Base-by-base conservation (phyloP, 2,329 filamentous ascomycete species). In the Sporothrix dimorphospora region DNA sequence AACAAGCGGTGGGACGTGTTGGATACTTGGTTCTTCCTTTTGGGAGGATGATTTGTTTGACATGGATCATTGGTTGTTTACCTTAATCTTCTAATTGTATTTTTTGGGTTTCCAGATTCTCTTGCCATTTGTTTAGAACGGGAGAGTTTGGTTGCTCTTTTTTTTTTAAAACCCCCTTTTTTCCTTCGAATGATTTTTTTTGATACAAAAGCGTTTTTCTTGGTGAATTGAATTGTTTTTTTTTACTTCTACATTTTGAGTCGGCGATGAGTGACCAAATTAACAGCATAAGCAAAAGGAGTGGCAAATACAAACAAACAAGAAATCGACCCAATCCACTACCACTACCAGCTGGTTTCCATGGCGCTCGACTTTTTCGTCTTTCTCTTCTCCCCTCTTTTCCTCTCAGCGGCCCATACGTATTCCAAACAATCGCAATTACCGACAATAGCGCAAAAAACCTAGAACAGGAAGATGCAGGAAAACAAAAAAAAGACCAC, bases 11-110 rank as follows among this genome's bases (percentile, higher is more conserved):
- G 74, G 75, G 74, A 74, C 24, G 59, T 66, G 55, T 61, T 75
- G 74, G 75, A 71, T 76, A 75, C 71, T 71, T 49, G 16, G 75
- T 73, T 59, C 40, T 75, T 30, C 45, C 27, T 6, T 38, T 69
- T 72, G 21, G 45, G 8, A 34, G 45, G 40, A 30, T 57, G 19
- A 42, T 24, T 51, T 34, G 30, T 53, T 30, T 51, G 65, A 74
- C 73, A 75, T 75, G 76, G 74, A 74, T 77, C 79, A 79, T 81
- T 79, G 42, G 27, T 49, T 67, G 63, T 67, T 70, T 72, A 57
- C 83, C 78, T 80, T 85, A 84, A 85, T 82, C 76, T 84, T 84
- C 81, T 85, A 86, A 85, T 85, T 78, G 77, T 76, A 78, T 78
- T 78, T 77, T 75, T 75, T 75, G 72, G 74, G 69, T 57, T 63